Base-by-base conservation (phyloP, 257 asterid genomes). In the Penstemon eatonii region DNA sequence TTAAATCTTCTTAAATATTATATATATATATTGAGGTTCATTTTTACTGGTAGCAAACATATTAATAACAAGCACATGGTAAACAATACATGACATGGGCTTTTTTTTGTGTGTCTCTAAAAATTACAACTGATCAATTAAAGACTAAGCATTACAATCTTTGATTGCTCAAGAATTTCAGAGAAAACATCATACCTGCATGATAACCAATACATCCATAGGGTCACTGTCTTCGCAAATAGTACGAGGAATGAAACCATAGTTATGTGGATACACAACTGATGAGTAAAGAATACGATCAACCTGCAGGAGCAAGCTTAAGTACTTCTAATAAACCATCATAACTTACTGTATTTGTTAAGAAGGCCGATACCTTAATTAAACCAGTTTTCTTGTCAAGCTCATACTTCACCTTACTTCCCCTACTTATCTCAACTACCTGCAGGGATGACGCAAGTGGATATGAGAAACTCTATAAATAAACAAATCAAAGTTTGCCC, bases 151-250 rank as follows among this genome's bases (percentile, higher is more conserved):
- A 25, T 25, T 25, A 25, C 33, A 25, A 25, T 25, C 33, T 25
- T 25, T 25, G 33, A 25, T 25, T 25, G 33, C 33, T 25, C 33
- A 25, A 25, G 33, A 25, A 25, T 25, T 25, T 25, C 33, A 25
- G 33, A 25, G 33, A 25, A 25, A 25, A 25, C 33, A 25, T 25
- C 36, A 6, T 54, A 85, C 90, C 86, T 82, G 91, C 91, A 85
- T 85, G 38, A 83, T 73, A 67, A 83, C 85, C 46, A 85, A 60
- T 4, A 85, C 89, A 66, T 85, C 91, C 84, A 85, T 83, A 11
- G 91, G 91, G 73, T 85, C 91, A 71, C 77, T 83, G 65, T 85
- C 91, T 81, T 85, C 91, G 68, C 91, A 83, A 3, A 85, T 72
- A 0, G 91, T 80, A 11, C 88, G 84, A 40, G 91, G 91, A 61